These are phyloP conservation scores for Nannizziopsis barbatae DNA, from an alignment of 2,329 filamentous ascomycete species.

Conservation along the genomic window DNA sequence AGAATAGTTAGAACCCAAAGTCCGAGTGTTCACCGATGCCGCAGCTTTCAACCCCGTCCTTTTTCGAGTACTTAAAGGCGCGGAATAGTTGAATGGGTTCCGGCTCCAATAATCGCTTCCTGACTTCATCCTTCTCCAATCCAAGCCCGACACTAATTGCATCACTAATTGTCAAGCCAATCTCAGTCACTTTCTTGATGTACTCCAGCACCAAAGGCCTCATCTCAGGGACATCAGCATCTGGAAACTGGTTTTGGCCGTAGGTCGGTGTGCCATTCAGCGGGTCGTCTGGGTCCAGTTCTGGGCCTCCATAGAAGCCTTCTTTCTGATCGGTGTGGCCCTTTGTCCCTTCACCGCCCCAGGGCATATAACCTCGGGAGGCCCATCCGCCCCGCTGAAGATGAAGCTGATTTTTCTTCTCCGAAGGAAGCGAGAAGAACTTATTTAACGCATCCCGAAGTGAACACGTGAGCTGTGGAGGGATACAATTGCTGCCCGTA, in stretches of 20 bases:
- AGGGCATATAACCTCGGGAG: slow-evolving; percentile 9
- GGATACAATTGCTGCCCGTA: slow-evolving; percentile 8
- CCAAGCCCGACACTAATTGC: slow-evolving; percentile 9
- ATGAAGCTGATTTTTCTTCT: slow-evolving; percentile 7
- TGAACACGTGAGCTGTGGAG: slow-evolving; percentile 2
- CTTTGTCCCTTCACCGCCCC: slow-evolving; percentile 10
- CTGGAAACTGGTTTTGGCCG: slow-evolving; percentile 9
- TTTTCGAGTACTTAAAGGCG: slow-evolving; percentile 10
- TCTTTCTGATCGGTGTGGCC: slow-evolving; percentile 11
- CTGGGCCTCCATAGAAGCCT: slow-evolving; percentile 11
- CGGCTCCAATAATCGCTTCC: slow-evolving; percentile 4
- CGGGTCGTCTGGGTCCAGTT: slow-evolving; percentile 5
- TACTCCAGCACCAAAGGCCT: slow-evolving; percentile 10
- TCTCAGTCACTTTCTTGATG: slow-evolving; percentile 6
- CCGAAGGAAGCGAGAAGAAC: slow-evolving; percentile 2
- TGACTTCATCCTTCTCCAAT: slow-evolving; percentile 6
- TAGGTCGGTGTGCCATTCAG: slow-evolving; percentile 5
- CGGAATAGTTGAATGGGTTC: slow-evolving; percentile 10
- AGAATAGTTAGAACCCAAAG: slow-evolving; percentile 9
- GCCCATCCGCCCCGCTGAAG: slow-evolving; percentile 2
- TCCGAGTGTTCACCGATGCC: slow-evolving; percentile 11
- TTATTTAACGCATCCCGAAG: slow-evolving; percentile 1
- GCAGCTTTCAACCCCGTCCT: slow-evolving; percentile 9
- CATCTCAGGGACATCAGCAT: slow-evolving; percentile 10
- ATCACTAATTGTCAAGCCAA: slow-evolving; percentile 10